phyloP scores from a whole-genome alignment of 2,329 filamentous ascomycete genomes.

The Colletotrichum somersetense region DNA sequence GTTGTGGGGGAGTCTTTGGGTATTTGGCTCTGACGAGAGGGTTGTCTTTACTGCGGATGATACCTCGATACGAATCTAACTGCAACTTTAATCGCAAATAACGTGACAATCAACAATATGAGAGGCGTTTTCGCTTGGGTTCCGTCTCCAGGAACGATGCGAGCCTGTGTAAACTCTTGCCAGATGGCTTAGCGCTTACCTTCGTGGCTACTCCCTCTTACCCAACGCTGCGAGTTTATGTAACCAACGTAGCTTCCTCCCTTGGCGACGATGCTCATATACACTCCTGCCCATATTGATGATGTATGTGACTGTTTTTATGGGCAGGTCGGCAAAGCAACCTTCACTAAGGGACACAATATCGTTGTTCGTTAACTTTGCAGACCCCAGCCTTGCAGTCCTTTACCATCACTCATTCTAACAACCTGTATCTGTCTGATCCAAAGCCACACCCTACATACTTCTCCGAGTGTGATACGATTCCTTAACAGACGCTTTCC shows the following conservation, averaged over 20 bases:
- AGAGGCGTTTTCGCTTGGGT: neutral
- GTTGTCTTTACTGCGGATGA: constrained; percentile 33
- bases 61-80: constrained; percentile 31
- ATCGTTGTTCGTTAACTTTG: neutral
- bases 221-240: neutral
- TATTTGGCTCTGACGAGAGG: constrained; percentile 27
- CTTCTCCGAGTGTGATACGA: neutral
- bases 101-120: constrained; percentile 15
- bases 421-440: neutral
- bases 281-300: neutral
- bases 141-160: neutral
- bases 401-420: neutral
- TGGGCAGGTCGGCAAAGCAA: neutral
- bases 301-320: neutral
- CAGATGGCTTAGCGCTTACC: neutral
- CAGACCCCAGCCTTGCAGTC: neutral
- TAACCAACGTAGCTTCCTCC: neutral
- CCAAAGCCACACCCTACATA: neutral
- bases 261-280: neutral
- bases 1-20: constrained; percentile 33
- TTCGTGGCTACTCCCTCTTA: neutral
- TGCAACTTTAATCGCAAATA: constrained; percentile 26
- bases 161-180: neutral
- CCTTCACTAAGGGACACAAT: neutral
- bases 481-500: no score